Conservation (phyloP, 345 rosid genomes). For the Dimocarpus longan region DNA sequence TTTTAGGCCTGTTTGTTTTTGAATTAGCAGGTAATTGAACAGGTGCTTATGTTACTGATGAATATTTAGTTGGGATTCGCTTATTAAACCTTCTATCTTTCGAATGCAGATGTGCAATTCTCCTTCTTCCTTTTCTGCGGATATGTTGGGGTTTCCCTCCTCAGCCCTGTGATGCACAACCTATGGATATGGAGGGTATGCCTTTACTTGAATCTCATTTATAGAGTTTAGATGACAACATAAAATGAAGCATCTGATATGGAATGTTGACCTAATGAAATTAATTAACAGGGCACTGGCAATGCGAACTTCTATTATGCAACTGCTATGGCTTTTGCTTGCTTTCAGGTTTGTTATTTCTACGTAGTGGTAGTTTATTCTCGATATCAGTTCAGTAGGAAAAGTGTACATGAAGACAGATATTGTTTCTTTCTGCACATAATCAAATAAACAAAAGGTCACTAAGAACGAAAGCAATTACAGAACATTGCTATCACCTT, state of each 20-base stretch:
- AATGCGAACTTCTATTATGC: slow-evolving; percentile 97
- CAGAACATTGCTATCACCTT: not conserved
- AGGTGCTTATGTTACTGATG: slow-evolving; percentile 14
- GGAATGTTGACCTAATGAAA: slow-evolving; percentile 24
- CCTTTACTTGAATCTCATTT: slow-evolving; percentile 11
- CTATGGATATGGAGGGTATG: slow-evolving; percentile 98
- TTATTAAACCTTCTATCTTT: slow-evolving; percentile 23
- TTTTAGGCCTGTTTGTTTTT: slow-evolving; percentile 78
- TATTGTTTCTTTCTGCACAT: not conserved
- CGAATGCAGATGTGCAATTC: slow-evolving; percentile 73
- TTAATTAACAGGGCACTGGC: slow-evolving; percentile 81
- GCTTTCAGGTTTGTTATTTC: slow-evolving; percentile 69
- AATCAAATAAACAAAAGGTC: not conserved
- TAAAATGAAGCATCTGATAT: not conserved
- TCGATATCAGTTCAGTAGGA: not conserved
- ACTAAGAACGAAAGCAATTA: not conserved
- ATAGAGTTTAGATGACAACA: not conserved
- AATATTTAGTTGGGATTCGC: slow-evolving; percentile 15
- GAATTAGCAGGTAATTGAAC: slow-evolving; percentile 71
- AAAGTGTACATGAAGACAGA: not conserved
- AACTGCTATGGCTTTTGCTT: slow-evolving; percentile 90
- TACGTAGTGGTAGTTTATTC: not conserved
- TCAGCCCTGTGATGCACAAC: slow-evolving; percentile 97
- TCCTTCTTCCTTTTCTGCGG: slow-evolving; percentile 92
- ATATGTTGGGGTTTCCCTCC: slow-evolving; percentile 85